These are phyloP conservation scores for Rhizoclosmatium sp. DNA, from an alignment of 192 early-diverging fungal genomes.

Conservation along the genomic window DNA sequence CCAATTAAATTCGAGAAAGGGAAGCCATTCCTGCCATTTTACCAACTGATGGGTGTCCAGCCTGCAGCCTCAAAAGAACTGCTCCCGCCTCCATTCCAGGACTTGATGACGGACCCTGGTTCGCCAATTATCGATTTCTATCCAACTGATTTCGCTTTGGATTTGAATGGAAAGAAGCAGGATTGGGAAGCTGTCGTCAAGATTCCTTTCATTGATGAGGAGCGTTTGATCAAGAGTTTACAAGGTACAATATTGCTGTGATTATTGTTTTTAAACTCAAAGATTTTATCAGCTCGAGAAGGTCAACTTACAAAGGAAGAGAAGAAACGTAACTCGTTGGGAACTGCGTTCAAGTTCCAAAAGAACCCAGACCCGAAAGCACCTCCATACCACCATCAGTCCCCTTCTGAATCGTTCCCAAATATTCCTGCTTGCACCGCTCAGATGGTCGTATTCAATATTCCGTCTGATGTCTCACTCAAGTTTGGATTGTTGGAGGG, in stretches of 20 bases:
- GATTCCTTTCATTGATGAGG: conserved; percentile 94
- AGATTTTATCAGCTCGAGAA: conserved; percentile 54
- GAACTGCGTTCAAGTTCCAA: conserved; percentile 69
- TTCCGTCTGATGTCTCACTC: background rate
- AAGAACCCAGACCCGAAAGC: conserved; percentile 50
- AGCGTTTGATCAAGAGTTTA: conserved; percentile 78
- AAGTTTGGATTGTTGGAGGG: conserved; percentile 55
- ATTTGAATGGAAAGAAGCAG: conserved; percentile 95
- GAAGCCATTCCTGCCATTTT: conserved; percentile 86
- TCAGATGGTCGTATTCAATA: background rate
- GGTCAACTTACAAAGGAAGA: conserved; percentile 77
- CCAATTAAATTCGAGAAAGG: conserved; percentile 82
- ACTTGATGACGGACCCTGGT: conserved; percentile 81
- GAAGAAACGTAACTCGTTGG: conserved; percentile 73
- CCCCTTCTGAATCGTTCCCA: conserved; percentile 48
- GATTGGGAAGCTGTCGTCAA: conserved; percentile 91
- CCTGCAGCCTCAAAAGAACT: conserved; percentile 78
- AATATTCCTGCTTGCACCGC: conserved; percentile 64
- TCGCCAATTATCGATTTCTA: conserved; percentile 97
- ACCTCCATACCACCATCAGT: conserved; percentile 33
- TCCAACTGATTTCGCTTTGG: conserved; percentile 86
- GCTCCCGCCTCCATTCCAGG: conserved; percentile 54
- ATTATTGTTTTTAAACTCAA: background rate
- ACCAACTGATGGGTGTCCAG: conserved; percentile 97
- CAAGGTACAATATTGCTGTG: conserved; percentile 38